Evolutionary conservation across 257 asterid species (phyloP).

Genomic region (Agastache rugosa): DNA sequence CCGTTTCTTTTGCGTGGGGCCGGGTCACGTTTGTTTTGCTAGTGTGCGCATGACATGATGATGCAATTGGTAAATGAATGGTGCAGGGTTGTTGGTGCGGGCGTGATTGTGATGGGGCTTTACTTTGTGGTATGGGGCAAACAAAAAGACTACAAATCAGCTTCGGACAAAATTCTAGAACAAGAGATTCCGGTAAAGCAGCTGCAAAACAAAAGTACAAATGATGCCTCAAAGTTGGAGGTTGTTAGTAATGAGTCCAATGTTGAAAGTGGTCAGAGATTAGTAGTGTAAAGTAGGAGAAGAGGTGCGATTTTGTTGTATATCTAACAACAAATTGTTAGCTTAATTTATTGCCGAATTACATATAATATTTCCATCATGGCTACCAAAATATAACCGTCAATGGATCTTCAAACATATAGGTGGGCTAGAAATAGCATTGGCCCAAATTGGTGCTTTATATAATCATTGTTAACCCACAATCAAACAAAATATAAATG

Average conservation of each 20-base stretch:
- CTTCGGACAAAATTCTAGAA: constrained; percentile 1
- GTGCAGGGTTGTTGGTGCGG: constrained; percentile 84
- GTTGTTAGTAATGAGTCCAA: constrained; percentile 30
- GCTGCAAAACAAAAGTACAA: constrained; percentile 29
- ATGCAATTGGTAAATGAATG: no score
- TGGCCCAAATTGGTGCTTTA: not conserved
- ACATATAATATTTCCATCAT: no score
- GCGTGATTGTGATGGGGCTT: constrained; percentile 75
- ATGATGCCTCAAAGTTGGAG: constrained; percentile 42
- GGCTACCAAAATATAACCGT: no score
- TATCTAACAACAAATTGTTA: not conserved
- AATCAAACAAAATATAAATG: no score
- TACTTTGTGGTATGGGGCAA: constrained; percentile 95
- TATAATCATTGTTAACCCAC: no score
- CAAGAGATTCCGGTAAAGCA: constrained; percentile 43
- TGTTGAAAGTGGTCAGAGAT: constrained; percentile 28
- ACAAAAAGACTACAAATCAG: constrained; percentile 60
- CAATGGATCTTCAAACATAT: not conserved
- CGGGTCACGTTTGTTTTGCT: no score
- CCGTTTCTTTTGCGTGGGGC: no score
- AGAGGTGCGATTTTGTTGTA: not conserved
- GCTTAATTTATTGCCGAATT: not conserved
- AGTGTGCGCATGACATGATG: no score
- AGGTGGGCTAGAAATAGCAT: not conserved
- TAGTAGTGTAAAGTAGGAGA: not conserved